Evolutionary conservation across 495 filamentous ascomycete species (phyloP), one percentile per base, ranked within the genome.

Genomic region (Lophiotrema nucula): DNA sequence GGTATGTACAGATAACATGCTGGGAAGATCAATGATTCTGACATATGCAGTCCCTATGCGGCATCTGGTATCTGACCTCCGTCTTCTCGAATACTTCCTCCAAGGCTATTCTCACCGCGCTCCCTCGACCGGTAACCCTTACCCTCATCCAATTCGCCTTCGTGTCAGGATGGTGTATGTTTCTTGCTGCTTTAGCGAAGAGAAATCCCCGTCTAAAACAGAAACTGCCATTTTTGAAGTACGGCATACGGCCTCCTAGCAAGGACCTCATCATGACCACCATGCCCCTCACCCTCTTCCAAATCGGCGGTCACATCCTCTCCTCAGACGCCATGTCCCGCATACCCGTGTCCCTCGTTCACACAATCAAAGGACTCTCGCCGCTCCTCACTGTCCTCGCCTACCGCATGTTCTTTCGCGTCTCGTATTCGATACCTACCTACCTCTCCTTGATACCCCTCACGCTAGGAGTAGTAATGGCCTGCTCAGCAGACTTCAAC

Each of bases 301-400:
- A 97, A 70, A 85, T 99, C 46, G 87, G 86, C 3, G 93, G 95
- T 15, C 95, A 97, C 72, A 89, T 99, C 39, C 77, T 96, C 10
- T 92, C 85, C 66, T 95, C 91, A 6, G 95, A 90, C 66, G 92
- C 93, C 13, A 99, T 90, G 46, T 84, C 88, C 39, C 88, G 91
- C 59, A 97, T 97, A 37, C 91, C 95, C 4, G 93, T 99, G 8
- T 96, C 92, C 19, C 79, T 99, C 37, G 93, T 99, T 16, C 93
- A 99, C 73, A 97, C 95, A 1, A 97, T 99, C 70, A 99, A 99
- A 75, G 95, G 93, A n/a, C 86, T 99, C 41, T 97, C 95, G 1
- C 93, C 93, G 2, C 80, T 99, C 23, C 92, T 97, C 68, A 97
- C 93, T 0, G 93, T 99, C 49, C 70, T 96, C 15, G 93, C 95